Evolutionary conservation across 441 rosid genomes (phyloP), one percentile per base, ranked within the genome.

Genomic region (Adansonia rubrostipa): DNA sequence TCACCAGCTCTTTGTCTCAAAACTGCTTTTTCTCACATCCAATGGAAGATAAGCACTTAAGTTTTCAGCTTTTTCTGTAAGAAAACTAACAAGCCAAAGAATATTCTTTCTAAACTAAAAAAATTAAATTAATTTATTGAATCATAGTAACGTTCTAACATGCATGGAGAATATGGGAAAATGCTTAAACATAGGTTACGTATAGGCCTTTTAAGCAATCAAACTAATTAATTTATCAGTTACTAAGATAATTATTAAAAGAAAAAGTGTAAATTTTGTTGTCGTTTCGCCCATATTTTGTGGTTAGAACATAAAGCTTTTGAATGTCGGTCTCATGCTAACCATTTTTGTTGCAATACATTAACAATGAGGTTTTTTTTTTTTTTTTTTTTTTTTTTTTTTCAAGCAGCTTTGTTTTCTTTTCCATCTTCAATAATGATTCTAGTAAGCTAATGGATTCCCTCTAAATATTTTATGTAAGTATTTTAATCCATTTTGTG

Each of bases 271-370:
- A 15, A 33, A 62, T n/a, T n/a, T 6, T 22, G 28, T 48, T 33
- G 28, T 62, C 24, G 33, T 77, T 81, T 53, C 19, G 74, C 70
- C 76, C 65, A 45, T 73, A n/a, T 24, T 71, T 47, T 69, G 67
- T 77, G 68, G 45, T 71, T 74, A 73, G 72, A 22, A 36, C 33
- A 22, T 20, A 9, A 60, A 13, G 40, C 33, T 22, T 20, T 20
- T 7, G 33, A 8, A 6, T 60, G 65, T 60, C 65, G 65, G 40
- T 36, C 65, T 60, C 65, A 61, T 24, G 65, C 40, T 22, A 60
- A 60, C 64, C 64, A 24, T 24, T 24, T 0, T 24, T 24, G 28
- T 24, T 24, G 28, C 28, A 24, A 24, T 24, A 24, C 28, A 22
- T 60, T 24, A 22, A 11, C 65, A 60, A 3, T 22, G 65, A 9